Conservation (phyloP, 768 basidiomycete genomes). For the Tephrocybe rancida region DNA sequence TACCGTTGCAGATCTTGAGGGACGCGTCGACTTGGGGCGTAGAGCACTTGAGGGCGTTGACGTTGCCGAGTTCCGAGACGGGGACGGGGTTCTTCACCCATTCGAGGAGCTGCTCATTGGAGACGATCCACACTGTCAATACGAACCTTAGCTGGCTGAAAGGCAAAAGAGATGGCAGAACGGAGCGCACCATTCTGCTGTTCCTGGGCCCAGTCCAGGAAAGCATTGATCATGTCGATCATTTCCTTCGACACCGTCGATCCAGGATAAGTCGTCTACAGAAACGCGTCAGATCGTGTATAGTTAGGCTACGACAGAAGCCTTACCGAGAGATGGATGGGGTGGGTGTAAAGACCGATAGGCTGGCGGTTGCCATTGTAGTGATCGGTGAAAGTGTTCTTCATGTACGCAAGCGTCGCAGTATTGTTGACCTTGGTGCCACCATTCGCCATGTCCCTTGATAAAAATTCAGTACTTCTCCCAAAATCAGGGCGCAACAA, state of each 20-base stretch:
- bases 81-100: conserved; percentile 77
- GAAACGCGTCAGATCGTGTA: not conserved
- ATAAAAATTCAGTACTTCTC: not conserved
- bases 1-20: conserved; percentile 74
- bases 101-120: conserved; percentile 67
- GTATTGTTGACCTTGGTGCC: conserved; percentile 50
- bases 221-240: conserved; percentile 76
- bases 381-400: conserved; percentile 72
- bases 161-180: not conserved
- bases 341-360: conserved; percentile 81
- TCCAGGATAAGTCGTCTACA: conserved; percentile 60
- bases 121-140: conserved; percentile 69
- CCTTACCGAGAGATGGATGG: conserved; percentile 70
- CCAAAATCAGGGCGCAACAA: not conserved
- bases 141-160: not conserved
- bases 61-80: conserved; percentile 53
- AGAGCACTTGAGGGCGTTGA: conserved; percentile 63
- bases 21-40: conserved; percentile 58
- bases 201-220: conserved; percentile 81
- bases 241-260: conserved; percentile 42
- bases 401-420: conserved; percentile 72
- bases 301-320: not conserved
- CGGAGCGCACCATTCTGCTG: conserved; percentile 56
- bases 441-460: conserved; percentile 59
- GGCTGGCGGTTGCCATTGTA: conserved; percentile 79